phyloP scores from a whole-genome alignment of 2,329 filamentous ascomycete genomes.

The Thelonectria olida region DNA sequence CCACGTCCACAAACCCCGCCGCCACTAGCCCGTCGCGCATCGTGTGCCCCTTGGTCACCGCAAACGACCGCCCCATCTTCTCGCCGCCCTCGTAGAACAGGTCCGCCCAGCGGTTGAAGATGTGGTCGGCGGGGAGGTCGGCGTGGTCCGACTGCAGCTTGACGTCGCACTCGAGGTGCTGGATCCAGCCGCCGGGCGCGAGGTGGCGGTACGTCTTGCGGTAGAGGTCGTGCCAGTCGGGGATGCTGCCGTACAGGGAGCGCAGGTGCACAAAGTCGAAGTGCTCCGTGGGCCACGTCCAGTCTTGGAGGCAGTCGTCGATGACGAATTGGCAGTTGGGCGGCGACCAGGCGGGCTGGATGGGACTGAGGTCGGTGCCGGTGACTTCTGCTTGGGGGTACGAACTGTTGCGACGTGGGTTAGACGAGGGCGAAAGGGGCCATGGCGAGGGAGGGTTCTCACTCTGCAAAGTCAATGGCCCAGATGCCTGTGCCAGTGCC shows the following conservation, averaged over 20 bases:
- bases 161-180: conserved; percentile 41
- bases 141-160: conserved; percentile 26
- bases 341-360: conserved; percentile 44
- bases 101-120: conserved; percentile 43
- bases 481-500: conserved; percentile 68
- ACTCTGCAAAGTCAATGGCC: conserved; percentile 52
- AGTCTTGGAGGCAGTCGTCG: conserved; percentile 48
- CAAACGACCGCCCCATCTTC: conserved; percentile 40
- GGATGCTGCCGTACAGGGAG: conserved; percentile 64
- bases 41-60: conserved; percentile 22
- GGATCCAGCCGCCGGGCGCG: conserved; percentile 49
- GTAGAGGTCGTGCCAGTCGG: conserved; percentile 65
- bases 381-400: conserved; percentile 42
- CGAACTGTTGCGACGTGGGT: no score
- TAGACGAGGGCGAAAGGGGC: no score
- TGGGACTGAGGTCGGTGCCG: conserved; percentile 48
- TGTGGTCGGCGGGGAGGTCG: conserved; percentile 23
- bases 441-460: no score
- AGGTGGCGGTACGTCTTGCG: conserved; percentile 59
- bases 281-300: conserved; percentile 54
- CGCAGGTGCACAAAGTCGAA: conserved; percentile 70
- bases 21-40: conserved; percentile 35
- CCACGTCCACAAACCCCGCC: conserved; percentile 48
- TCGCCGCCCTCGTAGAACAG: conserved; percentile 41
- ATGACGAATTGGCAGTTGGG: conserved; percentile 46